Conservation (phyloP, 2,329 filamentous ascomycete genomes). For the Trichoderma semiorbis region DNA sequence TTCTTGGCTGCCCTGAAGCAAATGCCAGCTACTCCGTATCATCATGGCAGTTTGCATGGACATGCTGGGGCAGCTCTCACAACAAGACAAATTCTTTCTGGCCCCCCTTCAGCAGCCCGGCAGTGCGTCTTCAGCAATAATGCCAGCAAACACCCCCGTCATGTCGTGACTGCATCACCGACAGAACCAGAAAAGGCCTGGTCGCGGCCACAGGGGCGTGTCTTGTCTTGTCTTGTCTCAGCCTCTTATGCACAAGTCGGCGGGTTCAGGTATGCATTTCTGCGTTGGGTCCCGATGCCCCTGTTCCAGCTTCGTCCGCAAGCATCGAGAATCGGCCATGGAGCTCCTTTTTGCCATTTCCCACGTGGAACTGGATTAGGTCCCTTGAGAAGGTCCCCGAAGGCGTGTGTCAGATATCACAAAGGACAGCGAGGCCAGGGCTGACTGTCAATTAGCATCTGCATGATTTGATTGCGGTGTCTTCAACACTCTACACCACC, state of each 20-base stretch:
- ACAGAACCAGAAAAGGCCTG: background rate
- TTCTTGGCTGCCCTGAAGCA: background rate
- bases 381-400: background rate
- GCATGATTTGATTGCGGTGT: background rate
- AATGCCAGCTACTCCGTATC: background rate
- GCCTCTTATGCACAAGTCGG: background rate
- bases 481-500: background rate
- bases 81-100: background rate
- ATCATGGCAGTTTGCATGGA: background rate
- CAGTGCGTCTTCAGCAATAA: background rate
- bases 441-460: background rate
- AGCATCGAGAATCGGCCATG: background rate
- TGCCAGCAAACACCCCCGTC: background rate
- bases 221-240: background rate
- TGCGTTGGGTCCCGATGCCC: background rate
- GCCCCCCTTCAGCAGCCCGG: background rate
- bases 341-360: background rate
- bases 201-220: background rate
- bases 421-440: background rate
- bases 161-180: background rate
- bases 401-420: background rate
- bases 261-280: background rate
- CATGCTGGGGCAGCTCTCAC: background rate
- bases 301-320: background rate
- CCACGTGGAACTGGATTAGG: constrained; percentile 1